Percentiles rank a stretch among this genome's conserved stretches.
These are phyloP conservation scores for Annulohypoxylon maeteangense DNA, from an alignment of 495 filamentous ascomycete genomes.

Conservation along the genomic window DNA sequence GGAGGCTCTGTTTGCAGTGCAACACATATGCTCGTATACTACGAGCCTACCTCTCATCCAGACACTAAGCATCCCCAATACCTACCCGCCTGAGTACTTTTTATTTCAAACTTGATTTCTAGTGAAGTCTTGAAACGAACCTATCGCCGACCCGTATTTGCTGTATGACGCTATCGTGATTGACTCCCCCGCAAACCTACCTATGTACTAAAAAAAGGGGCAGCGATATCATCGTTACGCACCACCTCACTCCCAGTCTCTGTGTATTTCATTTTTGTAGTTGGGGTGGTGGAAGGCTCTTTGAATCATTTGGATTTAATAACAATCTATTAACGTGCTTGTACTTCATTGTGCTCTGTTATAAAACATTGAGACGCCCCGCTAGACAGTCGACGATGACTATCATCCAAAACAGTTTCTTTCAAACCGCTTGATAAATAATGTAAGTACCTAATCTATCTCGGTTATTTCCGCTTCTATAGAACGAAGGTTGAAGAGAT, in stretches of 20 bases:
- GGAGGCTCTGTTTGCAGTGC: background rate
- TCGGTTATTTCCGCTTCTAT: conserved; percentile 45
- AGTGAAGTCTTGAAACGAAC: background rate
- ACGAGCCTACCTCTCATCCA: too few species aligned
- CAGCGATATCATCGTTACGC: background rate
- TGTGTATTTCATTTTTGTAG: too few species aligned
- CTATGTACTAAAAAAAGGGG: background rate
- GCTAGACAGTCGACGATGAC: too few species aligned
- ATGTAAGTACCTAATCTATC: conserved; percentile 42
- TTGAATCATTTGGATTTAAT: too few species aligned
- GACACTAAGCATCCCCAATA: background rate
- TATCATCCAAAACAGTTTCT: too few species aligned
- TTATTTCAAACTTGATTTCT: background rate
- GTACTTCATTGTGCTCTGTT: too few species aligned
- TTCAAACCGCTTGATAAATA: conserved; percentile 42
- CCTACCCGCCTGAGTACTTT: background rate
- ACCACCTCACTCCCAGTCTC: too few species aligned
- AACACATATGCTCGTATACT: background rate
- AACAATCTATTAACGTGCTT: too few species aligned
- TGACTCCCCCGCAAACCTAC: background rate
- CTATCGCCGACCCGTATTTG: background rate
- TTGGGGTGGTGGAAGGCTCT: too few species aligned
- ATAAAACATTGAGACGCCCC: too few species aligned
- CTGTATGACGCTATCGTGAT: background rate
- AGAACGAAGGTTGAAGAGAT: conserved; percentile 48